These are phyloP conservation scores for Kingdonia uniflora DNA, from an alignment of 164 flowering plant species.

Conservation along the genomic window DNA sequence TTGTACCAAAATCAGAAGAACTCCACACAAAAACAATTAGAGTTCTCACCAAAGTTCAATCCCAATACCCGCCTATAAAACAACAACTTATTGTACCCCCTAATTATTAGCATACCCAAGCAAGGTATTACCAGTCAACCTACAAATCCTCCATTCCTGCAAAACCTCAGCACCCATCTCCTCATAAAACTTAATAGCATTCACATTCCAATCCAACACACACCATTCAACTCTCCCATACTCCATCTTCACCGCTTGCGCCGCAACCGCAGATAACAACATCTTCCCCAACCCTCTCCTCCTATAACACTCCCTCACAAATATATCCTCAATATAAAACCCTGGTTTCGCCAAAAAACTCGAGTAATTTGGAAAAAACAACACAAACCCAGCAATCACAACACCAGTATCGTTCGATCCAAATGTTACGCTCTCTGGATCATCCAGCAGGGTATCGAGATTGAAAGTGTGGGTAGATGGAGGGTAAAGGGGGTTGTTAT, in stretches of 20 bases:
- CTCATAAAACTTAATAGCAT: constrained; percentile 78
- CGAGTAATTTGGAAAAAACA: constrained; percentile 81
- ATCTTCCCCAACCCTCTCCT: constrained; percentile 68
- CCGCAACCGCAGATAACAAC: constrained; percentile 65
- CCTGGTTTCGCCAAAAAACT: constrained; percentile 70
- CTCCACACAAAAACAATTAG: no score
- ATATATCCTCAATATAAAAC: constrained; percentile 74
- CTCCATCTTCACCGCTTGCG: constrained; percentile 72
- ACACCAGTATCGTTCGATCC: constrained; percentile 18
- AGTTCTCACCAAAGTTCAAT: no score
- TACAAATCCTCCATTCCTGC: constrained; percentile 77
- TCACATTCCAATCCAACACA: constrained; percentile 85
- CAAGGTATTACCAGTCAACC: constrained; percentile 47
- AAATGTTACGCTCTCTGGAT: constrained; percentile 43
- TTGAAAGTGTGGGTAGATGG: constrained; percentile 21
- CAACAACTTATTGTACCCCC: no score
- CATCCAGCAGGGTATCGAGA: constrained; percentile 31
- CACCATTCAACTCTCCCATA: constrained; percentile 85
- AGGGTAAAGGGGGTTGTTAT: constrained; percentile 16
- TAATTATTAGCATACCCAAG: constrained; percentile 8
- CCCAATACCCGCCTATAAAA: no score
- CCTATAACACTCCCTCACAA: constrained; percentile 71
- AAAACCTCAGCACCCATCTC: constrained; percentile 80
- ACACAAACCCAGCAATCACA: constrained; percentile 62
- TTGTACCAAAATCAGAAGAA: no score